phyloP scores from a whole-genome alignment of 2,329 filamentous ascomycete genomes.

The Pseudogymnoascus verrucosus region DNA sequence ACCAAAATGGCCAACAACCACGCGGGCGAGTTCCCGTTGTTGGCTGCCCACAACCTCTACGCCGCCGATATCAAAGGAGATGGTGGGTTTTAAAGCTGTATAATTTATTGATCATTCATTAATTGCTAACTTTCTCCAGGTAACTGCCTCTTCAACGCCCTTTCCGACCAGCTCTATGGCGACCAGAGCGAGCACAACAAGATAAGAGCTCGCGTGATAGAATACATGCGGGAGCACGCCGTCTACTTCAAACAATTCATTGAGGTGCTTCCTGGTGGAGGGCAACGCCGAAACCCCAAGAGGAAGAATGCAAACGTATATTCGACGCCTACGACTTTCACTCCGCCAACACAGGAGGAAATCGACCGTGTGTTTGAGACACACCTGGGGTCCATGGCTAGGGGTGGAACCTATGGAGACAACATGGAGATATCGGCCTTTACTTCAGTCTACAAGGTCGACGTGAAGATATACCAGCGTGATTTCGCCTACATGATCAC shows the following conservation, averaged over 20 bases:
- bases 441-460: conserved; percentile 49
- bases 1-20: conserved; percentile 8
- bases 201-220: conserved; percentile 51
- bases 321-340: conserved; percentile 36
- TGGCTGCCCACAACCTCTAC: conserved; percentile 50
- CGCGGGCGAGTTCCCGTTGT: conserved; percentile 44
- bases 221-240: conserved; percentile 52
- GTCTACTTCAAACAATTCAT: conserved; percentile 60
- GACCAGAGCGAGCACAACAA: conserved; percentile 46
- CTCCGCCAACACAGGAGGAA: conserved; percentile 44
- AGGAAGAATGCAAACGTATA: conserved; percentile 44
- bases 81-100: conserved; percentile 39
- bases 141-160: conserved; percentile 62
- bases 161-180: conserved; percentile 60
- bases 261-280: conserved; percentile 43
- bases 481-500: conserved; percentile 43
- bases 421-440: conserved; percentile 63
- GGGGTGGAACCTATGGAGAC: conserved; percentile 54
- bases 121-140: conserved; percentile 36
- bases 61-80: conserved; percentile 51
- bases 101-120: conserved; percentile 11
- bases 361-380: conserved; percentile 43
- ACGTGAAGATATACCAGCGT: conserved; percentile 55
- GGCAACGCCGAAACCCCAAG: conserved; percentile 45
- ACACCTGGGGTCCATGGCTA: conserved; percentile 52